Evolutionary conservation across 306 rosid genomes (phyloP), one percentile per base, ranked within the genome.

Genomic region (Acacia acuminata): DNA sequence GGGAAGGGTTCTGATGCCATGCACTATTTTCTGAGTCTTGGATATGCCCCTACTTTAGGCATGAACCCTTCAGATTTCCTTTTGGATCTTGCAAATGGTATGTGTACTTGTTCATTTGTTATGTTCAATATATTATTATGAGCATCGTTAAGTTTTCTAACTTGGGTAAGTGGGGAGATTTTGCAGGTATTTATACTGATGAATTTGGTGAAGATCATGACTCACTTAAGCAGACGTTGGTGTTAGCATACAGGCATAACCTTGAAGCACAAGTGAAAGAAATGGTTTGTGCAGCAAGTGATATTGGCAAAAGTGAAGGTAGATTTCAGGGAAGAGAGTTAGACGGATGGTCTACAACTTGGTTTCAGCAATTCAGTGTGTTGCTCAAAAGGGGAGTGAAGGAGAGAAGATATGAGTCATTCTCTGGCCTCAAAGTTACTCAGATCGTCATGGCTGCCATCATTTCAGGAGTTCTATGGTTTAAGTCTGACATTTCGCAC

Each of bases 51-150:
- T 0, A 47, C 90, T 12, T 12, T 92, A 34, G 90, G 89, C 70
- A 94, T 94, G 96, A 94, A 94, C 75, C 97, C 98, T 68, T 73
- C 94, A 0, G 97, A 94, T 83, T 94, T 89, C 73, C 86, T 94
- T 22, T 84, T 92, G 77, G 98, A 94, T 82, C 93, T 94, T 75
- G 92, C 96, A 36, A 94, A 90, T 3, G 98, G 96, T 94, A 85
- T 27, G 90, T 14, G 0, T 64, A 0, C 65, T 30, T 27, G 19
- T 63, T 27, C 69, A 27, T 27, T 63, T 27, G 19, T 63, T 30
- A 30, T 30, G 43, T 30, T 13, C 70, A 64, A 30, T 7, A 6
- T 15, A 64, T 30, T 30, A 64, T 30, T 30, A 64, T 27, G n/a
- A 30, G 70, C 42, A 64, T 63, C 27, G 19, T 63, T 61, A 11